These are phyloP conservation scores for Ceratocystis lukuohia DNA, from an alignment of 2,329 filamentous ascomycete species.

Conservation along the genomic window DNA sequence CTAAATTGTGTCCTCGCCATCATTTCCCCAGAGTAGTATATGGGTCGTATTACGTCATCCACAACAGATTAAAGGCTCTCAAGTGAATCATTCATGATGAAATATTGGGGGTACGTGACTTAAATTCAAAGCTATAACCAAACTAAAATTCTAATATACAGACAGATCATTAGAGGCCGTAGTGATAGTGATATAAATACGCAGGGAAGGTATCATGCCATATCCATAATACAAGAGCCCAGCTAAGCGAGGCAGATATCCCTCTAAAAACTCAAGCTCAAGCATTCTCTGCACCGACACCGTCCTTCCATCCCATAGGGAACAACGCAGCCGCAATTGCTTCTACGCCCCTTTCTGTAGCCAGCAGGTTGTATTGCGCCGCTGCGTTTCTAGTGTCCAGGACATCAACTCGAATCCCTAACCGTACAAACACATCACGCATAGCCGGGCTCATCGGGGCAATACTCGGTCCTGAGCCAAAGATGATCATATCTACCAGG, in stretches of 20 bases:
- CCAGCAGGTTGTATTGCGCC: constrained; percentile 84
- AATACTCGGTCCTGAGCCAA: constrained; percentile 71
- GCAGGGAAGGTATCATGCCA: too few relatives aligned
- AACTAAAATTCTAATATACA: neutral
- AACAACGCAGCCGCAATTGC: constrained; percentile 80
- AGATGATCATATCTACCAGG: constrained; percentile 63
- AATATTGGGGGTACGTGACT: neutral
- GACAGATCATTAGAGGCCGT: neutral
- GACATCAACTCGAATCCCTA: constrained; percentile 78
- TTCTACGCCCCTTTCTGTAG: constrained; percentile 78
- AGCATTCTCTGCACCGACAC: constrained; percentile 29
- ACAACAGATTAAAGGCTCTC: too few relatives aligned
- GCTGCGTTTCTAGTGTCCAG: constrained; percentile 89
- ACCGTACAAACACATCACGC: constrained; percentile 53
- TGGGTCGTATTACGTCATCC: constrained; percentile 1
- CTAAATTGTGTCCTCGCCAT: neutral
- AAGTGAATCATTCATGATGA: neutral
- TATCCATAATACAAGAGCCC: too few relatives aligned
- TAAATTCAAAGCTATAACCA: neutral
- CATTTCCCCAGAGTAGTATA: neutral
- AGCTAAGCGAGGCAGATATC: neutral
- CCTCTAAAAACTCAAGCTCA: neutral
- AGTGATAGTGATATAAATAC: neutral
- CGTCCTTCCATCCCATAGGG: constrained; percentile 69
- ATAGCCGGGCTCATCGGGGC: constrained; percentile 64